Percentiles rank a stretch among this genome's conserved stretches.
These are phyloP conservation scores for Candida smagusa DNA, from an alignment of 1,139 yeast species.

Conservation along the genomic window DNA sequence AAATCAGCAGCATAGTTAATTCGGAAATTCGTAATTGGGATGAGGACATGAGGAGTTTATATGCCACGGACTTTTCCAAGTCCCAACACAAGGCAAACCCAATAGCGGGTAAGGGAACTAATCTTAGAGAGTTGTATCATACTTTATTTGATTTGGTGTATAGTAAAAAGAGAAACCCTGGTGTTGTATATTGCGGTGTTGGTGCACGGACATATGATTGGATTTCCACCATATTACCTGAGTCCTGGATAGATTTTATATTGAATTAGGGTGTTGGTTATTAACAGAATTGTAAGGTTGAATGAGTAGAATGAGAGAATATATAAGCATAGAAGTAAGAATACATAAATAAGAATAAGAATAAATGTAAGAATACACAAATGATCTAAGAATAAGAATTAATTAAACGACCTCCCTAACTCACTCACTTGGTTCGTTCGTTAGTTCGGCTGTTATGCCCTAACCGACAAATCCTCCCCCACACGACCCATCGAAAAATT, in stretches of 20 bases:
- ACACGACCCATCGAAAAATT: slow-evolving; percentile 12
- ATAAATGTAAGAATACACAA: no score
- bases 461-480: neutral
- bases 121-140: slow-evolving; percentile 50
- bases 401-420: no score
- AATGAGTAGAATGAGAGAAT: no score
- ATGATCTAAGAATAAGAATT: no score
- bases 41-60: slow-evolving; percentile 34
- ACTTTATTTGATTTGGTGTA: slow-evolving; percentile 54
- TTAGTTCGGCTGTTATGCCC: no score
- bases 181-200: slow-evolving; percentile 46
- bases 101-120: slow-evolving; percentile 33
- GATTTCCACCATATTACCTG: slow-evolving; percentile 33
- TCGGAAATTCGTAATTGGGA: slow-evolving; percentile 44
- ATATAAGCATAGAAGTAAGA: no score
- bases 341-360: no score
- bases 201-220: slow-evolving; percentile 48
- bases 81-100: slow-evolving; percentile 35
- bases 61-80: slow-evolving; percentile 33
- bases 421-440: neutral
- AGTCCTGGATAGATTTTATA: slow-evolving; percentile 28
- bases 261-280: no score
- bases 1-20: slow-evolving; percentile 30
- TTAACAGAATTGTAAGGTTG: no score
- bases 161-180: slow-evolving; percentile 20